Evolutionary conservation across 257 asterid species (phyloP), one percentile per base, ranked within the genome.

Genomic region (Sherardia arvensis): DNA sequence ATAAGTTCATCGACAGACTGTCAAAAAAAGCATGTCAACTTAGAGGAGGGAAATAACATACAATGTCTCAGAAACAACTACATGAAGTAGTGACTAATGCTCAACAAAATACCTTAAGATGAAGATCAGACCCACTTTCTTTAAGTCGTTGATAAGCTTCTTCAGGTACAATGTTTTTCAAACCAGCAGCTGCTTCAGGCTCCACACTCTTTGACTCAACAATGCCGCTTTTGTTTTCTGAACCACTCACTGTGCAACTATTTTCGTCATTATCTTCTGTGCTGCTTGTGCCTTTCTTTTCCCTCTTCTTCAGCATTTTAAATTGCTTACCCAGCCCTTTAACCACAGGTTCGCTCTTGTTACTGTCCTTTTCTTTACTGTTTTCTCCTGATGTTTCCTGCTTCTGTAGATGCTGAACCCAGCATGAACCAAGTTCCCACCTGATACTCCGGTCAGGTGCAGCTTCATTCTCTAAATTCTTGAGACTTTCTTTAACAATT

Each of bases 381-480:
- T 67, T 73, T 59, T 85, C 83, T 22, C 63, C 64, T 60, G 85
- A 72, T 47, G 78, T 62, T 73, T 90, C 95, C 81, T 82, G 88
- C 88, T 90, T 93, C 71, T 90, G 96, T 65, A 90, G 84, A 88
- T 90, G 97, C 85, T 90, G 97, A 77, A 90, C 83, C 99, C 95
- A 93, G 73, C 97, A 90, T 56, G 95, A 87, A 74, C 97, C 99
- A 59, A 93, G 96, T 81, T 93, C 99, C 97, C 97, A 93, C 82
- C 99, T 83, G 80, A 90, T 74, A 71, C 80, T 77, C 70, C 79
- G 70, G 66, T 80, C 83, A 23, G 71, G 71, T 63, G 18, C 55
- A 53, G 74, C 73, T 66, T 78, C 77, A 59, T 71, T 70, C 53
- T 69, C 76, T 32, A 87, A 81, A 73, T 77, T 81, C 45, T 30